phyloP scores from a whole-genome alignment of 164 flowering plant species.

The Saururus chinensis region DNA sequence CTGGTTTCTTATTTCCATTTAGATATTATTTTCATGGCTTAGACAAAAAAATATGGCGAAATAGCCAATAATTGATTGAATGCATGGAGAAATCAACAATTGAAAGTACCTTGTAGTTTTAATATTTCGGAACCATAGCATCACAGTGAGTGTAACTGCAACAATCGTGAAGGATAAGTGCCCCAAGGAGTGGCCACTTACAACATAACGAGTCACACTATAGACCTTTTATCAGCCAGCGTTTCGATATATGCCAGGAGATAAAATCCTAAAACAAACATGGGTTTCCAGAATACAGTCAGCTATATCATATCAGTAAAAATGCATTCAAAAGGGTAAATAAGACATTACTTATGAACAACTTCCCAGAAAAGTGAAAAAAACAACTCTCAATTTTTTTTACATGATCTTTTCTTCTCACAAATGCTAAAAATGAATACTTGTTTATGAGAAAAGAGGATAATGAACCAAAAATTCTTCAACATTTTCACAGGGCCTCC shows the following conservation, averaged over 20 bases:
- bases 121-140: conserved; percentile 36
- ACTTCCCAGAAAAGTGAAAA: background rate
- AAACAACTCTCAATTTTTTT: too few relatives aligned
- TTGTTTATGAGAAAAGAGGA: too few relatives aligned
- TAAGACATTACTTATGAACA: too few relatives aligned
- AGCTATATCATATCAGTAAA: background rate
- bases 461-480: too few relatives aligned
- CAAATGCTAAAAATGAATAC: too few relatives aligned
- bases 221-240: conserved; percentile 42
- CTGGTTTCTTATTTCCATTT: too few relatives aligned
- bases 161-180: conserved; percentile 41
- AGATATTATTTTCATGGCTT: background rate
- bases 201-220: conserved; percentile 25
- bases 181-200: conserved; percentile 59
- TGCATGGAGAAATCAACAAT: too few relatives aligned
- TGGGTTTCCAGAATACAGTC: conserved; percentile 1
- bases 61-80: background rate
- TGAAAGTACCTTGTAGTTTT: conserved; percentile 27
- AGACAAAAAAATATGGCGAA: background rate
- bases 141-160: conserved; percentile 29
- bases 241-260: conserved; percentile 38
- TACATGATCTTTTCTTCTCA: background rate
- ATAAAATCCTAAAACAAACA: conserved; percentile 26
- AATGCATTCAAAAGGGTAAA: background rate
- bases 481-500: too few relatives aligned